Conservation (phyloP, 495 filamentous ascomycete genomes). For the Aspergillus sclerotiicarbonarius region DNA sequence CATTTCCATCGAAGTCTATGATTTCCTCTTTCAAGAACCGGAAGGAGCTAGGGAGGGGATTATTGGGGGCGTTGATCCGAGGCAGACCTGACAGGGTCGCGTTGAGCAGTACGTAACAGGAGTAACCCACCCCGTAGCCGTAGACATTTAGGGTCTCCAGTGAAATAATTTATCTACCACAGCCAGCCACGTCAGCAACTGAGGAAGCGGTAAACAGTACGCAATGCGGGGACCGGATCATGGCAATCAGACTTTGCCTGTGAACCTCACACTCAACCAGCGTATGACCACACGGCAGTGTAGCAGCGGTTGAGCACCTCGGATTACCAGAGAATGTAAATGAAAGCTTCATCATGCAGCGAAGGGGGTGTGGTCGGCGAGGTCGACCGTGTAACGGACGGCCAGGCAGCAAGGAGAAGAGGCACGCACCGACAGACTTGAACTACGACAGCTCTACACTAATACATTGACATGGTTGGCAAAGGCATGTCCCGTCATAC, state of each 20-base stretch:
- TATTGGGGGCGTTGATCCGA: not conserved
- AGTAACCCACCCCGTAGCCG: too few species aligned
- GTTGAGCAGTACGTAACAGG: not conserved
- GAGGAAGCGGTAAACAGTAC: not conserved
- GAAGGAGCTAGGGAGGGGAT: not conserved
- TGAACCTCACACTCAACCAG: conserved; percentile 69
- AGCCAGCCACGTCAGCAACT: conserved; percentile 5
- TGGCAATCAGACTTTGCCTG: conserved; percentile 68
- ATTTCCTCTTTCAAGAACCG: not conserved
- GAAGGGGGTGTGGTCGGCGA: conserved; percentile 1
- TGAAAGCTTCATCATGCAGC: conserved; percentile 54
- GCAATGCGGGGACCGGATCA: not conserved
- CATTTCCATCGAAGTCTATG: not conserved
- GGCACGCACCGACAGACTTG: conserved; percentile 13
- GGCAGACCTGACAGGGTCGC: not conserved
- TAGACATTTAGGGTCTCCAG: not conserved
- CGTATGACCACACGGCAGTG: conserved; percentile 25
- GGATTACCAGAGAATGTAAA: conserved; percentile 76
- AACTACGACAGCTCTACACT: not conserved
- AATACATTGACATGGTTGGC: not conserved
- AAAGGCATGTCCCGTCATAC: conserved; percentile 68
- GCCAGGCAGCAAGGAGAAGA: not conserved
- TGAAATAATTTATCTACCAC: not conserved
- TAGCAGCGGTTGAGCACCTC: conserved; percentile 64
- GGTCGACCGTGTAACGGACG: not conserved